These are phyloP conservation scores for Populus ilicifolia DNA, from an alignment of 345 rosid species.

Conservation along the genomic window DNA sequence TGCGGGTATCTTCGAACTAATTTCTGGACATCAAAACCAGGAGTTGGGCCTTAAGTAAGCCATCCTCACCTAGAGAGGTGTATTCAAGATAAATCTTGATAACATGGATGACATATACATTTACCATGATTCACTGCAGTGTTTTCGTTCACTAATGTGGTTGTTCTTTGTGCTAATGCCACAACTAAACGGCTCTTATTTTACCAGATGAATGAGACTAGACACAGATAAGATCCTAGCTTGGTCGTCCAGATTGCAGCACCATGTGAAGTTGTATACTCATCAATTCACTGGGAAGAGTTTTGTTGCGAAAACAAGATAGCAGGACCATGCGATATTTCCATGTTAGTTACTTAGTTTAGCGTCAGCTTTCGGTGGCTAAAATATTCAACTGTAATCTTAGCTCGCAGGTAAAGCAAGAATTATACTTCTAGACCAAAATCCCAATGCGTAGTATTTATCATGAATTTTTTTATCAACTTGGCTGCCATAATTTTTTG, in stretches of 20 bases:
- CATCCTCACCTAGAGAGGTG: too few relatives aligned
- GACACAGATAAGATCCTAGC: not conserved
- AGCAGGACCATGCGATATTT: not conserved
- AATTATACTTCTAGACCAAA: constrained; percentile 57
- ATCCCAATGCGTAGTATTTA: too few relatives aligned
- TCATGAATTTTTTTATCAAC: too few relatives aligned
- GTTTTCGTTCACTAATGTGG: not conserved
- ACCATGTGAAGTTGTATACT: not conserved
- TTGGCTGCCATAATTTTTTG: too few relatives aligned
- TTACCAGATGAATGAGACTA: not conserved
- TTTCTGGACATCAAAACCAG: too few relatives aligned
- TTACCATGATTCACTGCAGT: not conserved
- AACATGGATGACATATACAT: not conserved
- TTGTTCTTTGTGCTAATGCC: not conserved
- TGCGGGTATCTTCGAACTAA: too few relatives aligned
- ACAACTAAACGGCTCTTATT: not conserved
- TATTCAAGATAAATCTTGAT: not conserved
- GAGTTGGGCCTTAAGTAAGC: too few relatives aligned
- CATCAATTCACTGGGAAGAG: not conserved
- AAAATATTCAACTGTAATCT: constrained; percentile 33
- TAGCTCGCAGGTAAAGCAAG: constrained; percentile 75
- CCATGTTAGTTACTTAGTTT: not conserved
- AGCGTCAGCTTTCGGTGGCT: not conserved
- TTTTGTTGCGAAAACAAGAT: not conserved
- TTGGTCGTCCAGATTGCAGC: not conserved